Base-by-base conservation (phyloP, 257 asterid species). In the Ligustrum vulgare region DNA sequence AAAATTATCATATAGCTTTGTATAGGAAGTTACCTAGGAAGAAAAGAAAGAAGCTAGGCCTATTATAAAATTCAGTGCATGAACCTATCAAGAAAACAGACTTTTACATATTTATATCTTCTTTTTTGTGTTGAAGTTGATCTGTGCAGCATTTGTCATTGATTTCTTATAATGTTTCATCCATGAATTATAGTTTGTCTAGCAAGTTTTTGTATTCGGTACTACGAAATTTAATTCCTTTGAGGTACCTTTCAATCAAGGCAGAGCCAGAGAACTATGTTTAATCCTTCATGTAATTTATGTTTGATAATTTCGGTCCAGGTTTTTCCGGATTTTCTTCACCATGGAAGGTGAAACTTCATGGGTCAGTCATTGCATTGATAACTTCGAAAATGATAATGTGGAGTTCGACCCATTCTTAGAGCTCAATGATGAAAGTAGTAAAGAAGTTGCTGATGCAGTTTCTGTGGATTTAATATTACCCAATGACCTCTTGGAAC, bases 401-500 rank as follows among this genome's bases (percentile, higher is more conserved):
- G 75, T 70, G 6, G 86, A 79, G 74, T 81, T 84, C 4, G 85
- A 86, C 49, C 65, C 90, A 6, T 82, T 86, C 77, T 78, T 87
- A 1, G 93, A 91, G 67, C 83, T 69, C 37, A 82, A 85, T 37
- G 91, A 87, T 23, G 96, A 89, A 73, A 41, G 77, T 16, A 72
- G 79, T 34, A 75, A 75, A 86, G 97, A 89, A 62, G 84, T 56
- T 62, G 73, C 82, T 22, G 67, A 76, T 39, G 47, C 47, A 6
- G 82, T 87, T 78, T 90, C 88, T 51, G 77, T 95, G 85, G 98
- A 95, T 78, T 63, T 84, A 72, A 75, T 93, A 56, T 73, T 95
- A 28, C 99, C 98, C 0, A 92, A 95, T 72, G 99, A 95, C 80
- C 85, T 95, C 8, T 78, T 93, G 83, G 99, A 93, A 69, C 91